A percentile compares a stretch with the other conserved stretches of the same genome.
Evolutionary conservation across 2,329 filamentous ascomycete genomes (phyloP).

Genomic region (Colletotrichum shisoi): DNA sequence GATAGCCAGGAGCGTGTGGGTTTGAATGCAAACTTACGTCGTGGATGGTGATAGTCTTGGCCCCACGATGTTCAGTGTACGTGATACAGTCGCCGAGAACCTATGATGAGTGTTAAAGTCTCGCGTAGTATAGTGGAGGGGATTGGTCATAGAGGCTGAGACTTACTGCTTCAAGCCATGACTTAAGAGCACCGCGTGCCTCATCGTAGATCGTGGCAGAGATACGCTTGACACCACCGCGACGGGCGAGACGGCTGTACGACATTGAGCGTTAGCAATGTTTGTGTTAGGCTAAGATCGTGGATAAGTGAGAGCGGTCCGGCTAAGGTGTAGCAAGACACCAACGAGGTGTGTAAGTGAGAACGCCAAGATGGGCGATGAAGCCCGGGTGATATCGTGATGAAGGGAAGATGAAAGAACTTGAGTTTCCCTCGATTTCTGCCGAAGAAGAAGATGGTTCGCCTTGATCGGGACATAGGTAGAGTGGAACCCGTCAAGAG

Average conservation of each 20-base stretch:
- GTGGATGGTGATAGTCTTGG: constrained; percentile 69
- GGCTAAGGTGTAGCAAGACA: neutral
- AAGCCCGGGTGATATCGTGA: neutral
- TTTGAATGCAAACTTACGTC: constrained; percentile 59
- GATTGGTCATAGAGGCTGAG: neutral
- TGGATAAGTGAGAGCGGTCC: neutral
- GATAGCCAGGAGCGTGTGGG: neutral
- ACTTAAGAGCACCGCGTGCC: constrained; percentile 59
- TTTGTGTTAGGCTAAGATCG: neutral
- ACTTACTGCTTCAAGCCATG: constrained; percentile 58
- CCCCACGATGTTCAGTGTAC: constrained; percentile 61
- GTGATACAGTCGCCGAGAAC: constrained; percentile 60
- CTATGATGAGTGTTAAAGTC: constrained; percentile 48
- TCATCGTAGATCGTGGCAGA: constrained; percentile 71
- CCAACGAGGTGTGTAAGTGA: neutral
- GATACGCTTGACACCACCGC: constrained; percentile 80
- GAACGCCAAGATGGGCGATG: neutral
- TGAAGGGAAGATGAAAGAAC: neutral
- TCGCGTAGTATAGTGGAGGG: neutral
- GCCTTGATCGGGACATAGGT: constrained; percentile 21
- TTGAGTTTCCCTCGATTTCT: neutral
- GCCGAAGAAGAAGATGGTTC: neutral
- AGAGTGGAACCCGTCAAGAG: neutral
- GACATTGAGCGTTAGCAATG: neutral
- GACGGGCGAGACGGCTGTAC: constrained; percentile 71